Evolutionary conservation across 108 stramenopile species (phyloP), one percentile per base, ranked within the genome.

Genomic region (Skeletonema grethae): DNA sequence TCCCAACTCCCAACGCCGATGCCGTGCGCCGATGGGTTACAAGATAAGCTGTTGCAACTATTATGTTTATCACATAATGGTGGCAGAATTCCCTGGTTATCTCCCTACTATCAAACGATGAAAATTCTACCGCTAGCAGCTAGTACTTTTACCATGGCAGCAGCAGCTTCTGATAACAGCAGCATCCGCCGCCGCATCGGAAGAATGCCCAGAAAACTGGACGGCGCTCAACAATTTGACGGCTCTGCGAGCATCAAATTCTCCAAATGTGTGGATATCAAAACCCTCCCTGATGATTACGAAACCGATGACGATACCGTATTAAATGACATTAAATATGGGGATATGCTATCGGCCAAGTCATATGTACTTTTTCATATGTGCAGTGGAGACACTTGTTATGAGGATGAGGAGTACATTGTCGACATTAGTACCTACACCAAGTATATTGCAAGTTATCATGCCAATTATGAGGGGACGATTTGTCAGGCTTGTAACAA

Each of bases 321-420:
- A 0, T 18, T 80, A 39, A 60, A 43, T 10, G 70, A 78, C 56
- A 67, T 67, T 7, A 24, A 60, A 20, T 34, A 29, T 30, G 87
- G 84, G 30, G 10, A 71, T 7, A 46, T 86, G 45, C 53, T 82
- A 0, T 63, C 87, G 15, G 77, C 82, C 29, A 86, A 85, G 68
- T 84, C 83, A 11, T 87, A 83, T 69, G 82, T 90, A 20, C 16
- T 86, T 10, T 90, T 90, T 74, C 77, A 87, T 58, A 77, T 84
- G 7, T 86, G 86, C 67, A 34, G 86, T 57, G 75, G 70, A 4
- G 73, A 64, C 15, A 55, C 82, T 55, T 86, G 85, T 71, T 74
- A 68, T 35, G 86, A 87, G 62, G 82, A 80, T 38, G 79, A 80
- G 63, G 16, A 72, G 29, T 86, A 84, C 84, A 73, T 87, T 62